These are phyloP conservation scores for Coniferiporia sulphurascens DNA, from an alignment of 1,284 basidiomycete species.

Conservation along the genomic window DNA sequence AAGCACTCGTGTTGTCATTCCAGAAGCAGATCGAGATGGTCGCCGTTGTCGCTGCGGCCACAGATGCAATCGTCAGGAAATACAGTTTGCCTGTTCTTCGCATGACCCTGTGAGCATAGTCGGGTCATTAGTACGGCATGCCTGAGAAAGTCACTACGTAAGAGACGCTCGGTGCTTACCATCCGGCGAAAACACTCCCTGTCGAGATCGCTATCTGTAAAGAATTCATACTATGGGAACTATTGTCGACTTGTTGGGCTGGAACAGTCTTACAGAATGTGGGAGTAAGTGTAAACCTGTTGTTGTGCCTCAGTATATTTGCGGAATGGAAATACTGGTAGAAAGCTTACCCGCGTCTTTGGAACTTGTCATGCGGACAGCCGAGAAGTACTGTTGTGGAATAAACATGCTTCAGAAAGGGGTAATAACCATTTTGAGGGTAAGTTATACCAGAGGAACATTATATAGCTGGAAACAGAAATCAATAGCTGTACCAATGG, in stretches of 20 bases:
- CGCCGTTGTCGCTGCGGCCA: slow-evolving; percentile 48
- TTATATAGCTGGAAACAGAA: slow-evolving; percentile 67
- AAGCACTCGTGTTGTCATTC: slow-evolving; percentile 55
- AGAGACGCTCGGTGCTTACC: slow-evolving; percentile 40
- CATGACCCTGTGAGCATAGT: slow-evolving; percentile 57
- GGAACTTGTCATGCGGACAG: slow-evolving; percentile 73
- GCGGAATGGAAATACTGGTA: slow-evolving; percentile 2
- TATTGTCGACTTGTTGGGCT: slow-evolving; percentile 19
- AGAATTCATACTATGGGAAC: slow-evolving; percentile 16
- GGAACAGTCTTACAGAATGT: slow-evolving; percentile 60
- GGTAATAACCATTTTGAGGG: slow-evolving; percentile 16
- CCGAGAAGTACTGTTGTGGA: slow-evolving; percentile 65
- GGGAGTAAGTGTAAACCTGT: slow-evolving; percentile 78
- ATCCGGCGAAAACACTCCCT: slow-evolving; percentile 82
- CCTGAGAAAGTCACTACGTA: neutral
- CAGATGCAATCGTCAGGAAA: slow-evolving; percentile 60
- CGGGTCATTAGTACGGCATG: neutral
- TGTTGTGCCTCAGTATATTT: slow-evolving; percentile 15
- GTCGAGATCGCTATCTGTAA: slow-evolving; percentile 65
- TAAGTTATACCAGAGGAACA: slow-evolving; percentile 59
- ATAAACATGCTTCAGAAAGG: slow-evolving; percentile 16
- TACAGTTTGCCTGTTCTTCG: slow-evolving; percentile 79
- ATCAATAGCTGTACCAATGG: neutral
- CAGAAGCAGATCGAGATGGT: slow-evolving; percentile 56
- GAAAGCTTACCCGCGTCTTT: slow-evolving; percentile 55